Evolutionary conservation across 495 filamentous ascomycete species (phyloP).

Genomic region (Lasiosphaeris hirsuta): DNA sequence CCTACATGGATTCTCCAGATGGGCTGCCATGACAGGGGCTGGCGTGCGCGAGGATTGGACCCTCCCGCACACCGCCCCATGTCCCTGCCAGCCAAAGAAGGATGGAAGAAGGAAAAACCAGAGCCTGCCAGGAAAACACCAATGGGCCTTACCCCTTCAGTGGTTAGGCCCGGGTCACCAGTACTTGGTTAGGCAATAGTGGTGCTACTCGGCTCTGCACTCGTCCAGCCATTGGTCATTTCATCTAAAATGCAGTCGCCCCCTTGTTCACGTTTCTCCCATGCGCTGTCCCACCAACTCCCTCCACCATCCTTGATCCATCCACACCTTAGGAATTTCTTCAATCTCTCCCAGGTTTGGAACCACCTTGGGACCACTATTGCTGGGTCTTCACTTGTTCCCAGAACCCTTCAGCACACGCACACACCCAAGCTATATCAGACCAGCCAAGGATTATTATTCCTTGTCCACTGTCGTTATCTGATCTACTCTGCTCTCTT

Average conservation of each 20-base stretch:
- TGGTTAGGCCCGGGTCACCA: slow-evolving; percentile 44
- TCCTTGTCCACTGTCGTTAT: slow-evolving; percentile 28
- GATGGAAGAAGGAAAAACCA: slow-evolving; percentile 16
- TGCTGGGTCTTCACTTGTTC: background rate
- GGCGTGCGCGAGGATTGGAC: slow-evolving; percentile 10
- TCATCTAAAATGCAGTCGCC: slow-evolving; percentile 44
- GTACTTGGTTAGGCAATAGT: slow-evolving; percentile 43
- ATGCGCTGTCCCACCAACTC: slow-evolving; percentile 41
- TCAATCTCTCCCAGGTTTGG: slow-evolving; percentile 18
- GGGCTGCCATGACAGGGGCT: slow-evolving; percentile 14
- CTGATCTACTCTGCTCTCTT: slow-evolving; percentile 21
- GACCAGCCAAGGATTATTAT: slow-evolving; percentile 20
- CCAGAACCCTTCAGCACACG: slow-evolving; percentile 1
- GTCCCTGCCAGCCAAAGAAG: slow-evolving; percentile 19
- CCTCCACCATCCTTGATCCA: slow-evolving; percentile 40
- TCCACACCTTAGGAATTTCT: slow-evolving; percentile 39
- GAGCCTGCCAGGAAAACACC: slow-evolving; percentile 14
- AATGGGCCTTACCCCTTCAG: slow-evolving; percentile 24
- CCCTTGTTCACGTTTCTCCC: slow-evolving; percentile 42
- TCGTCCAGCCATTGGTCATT: slow-evolving; percentile 42
- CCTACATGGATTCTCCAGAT: slow-evolving; percentile 29
- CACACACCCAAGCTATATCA: slow-evolving; percentile 14
- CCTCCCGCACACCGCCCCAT: slow-evolving; percentile 31
- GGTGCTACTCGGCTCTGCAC: slow-evolving; percentile 29
- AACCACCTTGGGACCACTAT: background rate